Evolutionary conservation across 2,329 filamentous ascomycete genomes (phyloP), one percentile per base, ranked within the genome.

Genomic region (Curvularia verruculosa): DNA sequence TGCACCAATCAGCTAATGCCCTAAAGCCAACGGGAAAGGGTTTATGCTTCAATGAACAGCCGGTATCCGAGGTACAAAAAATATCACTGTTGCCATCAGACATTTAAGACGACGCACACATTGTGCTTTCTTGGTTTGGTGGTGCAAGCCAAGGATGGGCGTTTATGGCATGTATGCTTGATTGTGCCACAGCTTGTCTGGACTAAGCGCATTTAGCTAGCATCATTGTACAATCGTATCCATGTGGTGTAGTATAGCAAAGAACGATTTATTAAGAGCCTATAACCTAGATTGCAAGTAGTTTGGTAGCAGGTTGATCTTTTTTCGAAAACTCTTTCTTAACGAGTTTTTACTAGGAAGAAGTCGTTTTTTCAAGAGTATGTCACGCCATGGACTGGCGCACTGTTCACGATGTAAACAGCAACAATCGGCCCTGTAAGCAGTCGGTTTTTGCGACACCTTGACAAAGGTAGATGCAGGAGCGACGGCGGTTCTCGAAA

Each of bases 1-100:
- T 67, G 61, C 65, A 67, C 65, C 65, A 67, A 67, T 67, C 39
- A 59, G 44, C 40, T 23, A 8, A n/a, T n/a, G 8, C 28, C 23
- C 24, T 36, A 18, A 15, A 31, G 10, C 9, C 29, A 29, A 26
- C 31, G 24, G 28, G 39, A 39, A 49, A 31, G 15, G 29, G 36
- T 18, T 31, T 41, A 45, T 29, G 19, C 19, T 15, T 43, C 7
- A 9, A 21, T n/a, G 5, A 23, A 39, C 5, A 57, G n/a, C 37
- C 21, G 31, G 29, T 10, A 45, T 10, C 24, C 45, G 36, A 45
- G 15, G 26, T 19, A 37, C 26, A 3, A 15, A 9, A 21, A 48
- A 9, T 12, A 29, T 1, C 28, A 29, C 9, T 29, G 28, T 12
- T 29, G 28, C 28, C 3, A 29, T 29, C 28, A 29, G 28, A 10